Evolutionary conservation across 768 basidiomycete genomes (phyloP).

Genomic region (Trametes coccinea): DNA sequence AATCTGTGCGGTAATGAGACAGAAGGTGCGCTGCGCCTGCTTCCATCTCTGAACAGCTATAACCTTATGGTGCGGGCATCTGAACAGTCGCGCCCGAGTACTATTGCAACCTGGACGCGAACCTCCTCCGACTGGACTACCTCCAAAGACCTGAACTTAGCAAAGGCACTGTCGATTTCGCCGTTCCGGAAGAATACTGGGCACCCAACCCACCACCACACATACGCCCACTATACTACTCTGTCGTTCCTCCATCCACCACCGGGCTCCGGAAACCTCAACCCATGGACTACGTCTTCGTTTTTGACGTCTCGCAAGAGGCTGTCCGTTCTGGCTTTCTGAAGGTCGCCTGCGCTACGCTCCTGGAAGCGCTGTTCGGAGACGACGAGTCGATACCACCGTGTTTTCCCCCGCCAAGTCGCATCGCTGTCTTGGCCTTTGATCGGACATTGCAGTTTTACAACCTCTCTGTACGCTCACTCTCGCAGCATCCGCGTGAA

Average conservation of each 20-base stretch:
- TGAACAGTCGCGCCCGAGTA: slow-evolving; percentile 72
- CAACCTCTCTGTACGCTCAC: slow-evolving; percentile 72
- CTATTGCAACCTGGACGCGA: slow-evolving; percentile 80
- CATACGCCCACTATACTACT: slow-evolving; percentile 53
- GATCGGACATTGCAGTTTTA: slow-evolving; percentile 84
- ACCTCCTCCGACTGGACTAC: slow-evolving; percentile 78
- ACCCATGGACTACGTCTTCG: slow-evolving; percentile 80
- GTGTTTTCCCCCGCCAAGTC: slow-evolving; percentile 54
- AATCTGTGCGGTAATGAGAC: slow-evolving; percentile 86
- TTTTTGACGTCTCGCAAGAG: slow-evolving; percentile 78
- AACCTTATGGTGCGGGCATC: no score
- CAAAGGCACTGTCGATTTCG: slow-evolving; percentile 90
- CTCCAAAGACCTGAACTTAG: slow-evolving; percentile 81
- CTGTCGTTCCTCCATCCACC: slow-evolving; percentile 46
- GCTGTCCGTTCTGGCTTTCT: slow-evolving; percentile 72
- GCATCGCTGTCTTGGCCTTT: slow-evolving; percentile 81
- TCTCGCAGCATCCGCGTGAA: neutral
- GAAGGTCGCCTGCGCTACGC: slow-evolving; percentile 57
- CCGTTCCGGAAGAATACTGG: slow-evolving; percentile 80
- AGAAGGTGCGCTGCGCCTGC: slow-evolving; percentile 58
- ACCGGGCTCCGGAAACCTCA: slow-evolving; percentile 52
- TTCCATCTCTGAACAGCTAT: slow-evolving; percentile 3
- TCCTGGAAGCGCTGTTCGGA: slow-evolving; percentile 69
- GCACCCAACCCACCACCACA: slow-evolving; percentile 64
- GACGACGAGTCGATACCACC: slow-evolving; percentile 45